A percentile compares a stretch with the other conserved stretches of the same genome.
Evolutionary conservation across 305 asterid genomes (phyloP).

Genomic region (Solanum aculeatissimum): DNA sequence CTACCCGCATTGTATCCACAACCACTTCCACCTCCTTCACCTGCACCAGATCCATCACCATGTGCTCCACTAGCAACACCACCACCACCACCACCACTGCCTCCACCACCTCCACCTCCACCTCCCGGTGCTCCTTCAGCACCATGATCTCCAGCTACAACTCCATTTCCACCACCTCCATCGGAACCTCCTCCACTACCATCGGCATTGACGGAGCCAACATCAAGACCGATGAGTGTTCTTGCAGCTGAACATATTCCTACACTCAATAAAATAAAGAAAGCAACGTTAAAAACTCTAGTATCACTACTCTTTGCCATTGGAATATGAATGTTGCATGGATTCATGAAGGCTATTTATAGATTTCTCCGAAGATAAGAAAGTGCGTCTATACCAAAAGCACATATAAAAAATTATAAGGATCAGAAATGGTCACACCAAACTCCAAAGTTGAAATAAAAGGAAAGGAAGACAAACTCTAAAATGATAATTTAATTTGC

Average conservation of each 20-base stretch:
- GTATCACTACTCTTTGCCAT: conserved; percentile 22
- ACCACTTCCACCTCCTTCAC: too few species aligned
- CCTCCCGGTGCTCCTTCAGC: neutral
- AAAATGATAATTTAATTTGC: neutral
- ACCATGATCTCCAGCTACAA: neutral
- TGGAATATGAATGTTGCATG: conserved; percentile 10
- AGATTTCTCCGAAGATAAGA: conserved; percentile 14
- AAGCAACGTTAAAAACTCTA: conserved; percentile 14
- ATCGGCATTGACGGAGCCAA: conserved; percentile 10
- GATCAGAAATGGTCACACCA: neutral
- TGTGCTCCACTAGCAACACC: too few species aligned
- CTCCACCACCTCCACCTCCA: neutral
- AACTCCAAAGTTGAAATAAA: neutral
- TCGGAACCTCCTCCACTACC: conserved; percentile 14
- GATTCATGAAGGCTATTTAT: conserved; percentile 31
- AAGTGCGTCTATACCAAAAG: conserved; percentile 23
- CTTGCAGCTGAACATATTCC: conserved; percentile 51
- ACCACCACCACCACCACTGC: too few species aligned
- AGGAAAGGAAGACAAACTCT: neutral
- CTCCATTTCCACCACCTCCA: conserved; percentile 9
- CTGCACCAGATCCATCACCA: too few species aligned
- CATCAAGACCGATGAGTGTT: conserved; percentile 26
- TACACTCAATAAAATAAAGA: conserved; percentile 33
- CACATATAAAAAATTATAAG: neutral
- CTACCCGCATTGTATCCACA: too few species aligned